phyloP scores from a whole-genome alignment of 257 asterid species.

The Hygrophila difformis region DNA sequence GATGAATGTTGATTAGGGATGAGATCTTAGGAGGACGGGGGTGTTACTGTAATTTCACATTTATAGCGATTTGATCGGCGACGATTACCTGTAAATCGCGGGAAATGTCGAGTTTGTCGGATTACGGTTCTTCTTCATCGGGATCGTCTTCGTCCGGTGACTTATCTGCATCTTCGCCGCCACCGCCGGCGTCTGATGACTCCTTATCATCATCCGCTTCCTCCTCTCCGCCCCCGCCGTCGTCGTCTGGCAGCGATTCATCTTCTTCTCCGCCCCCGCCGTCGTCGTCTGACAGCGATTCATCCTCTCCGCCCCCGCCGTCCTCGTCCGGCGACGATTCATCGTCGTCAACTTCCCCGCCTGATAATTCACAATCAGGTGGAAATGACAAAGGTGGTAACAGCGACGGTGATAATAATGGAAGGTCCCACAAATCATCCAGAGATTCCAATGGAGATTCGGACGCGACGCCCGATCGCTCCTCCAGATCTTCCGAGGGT shows the following conservation, averaged over 20 bases:
- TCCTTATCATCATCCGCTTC: slow-evolving; percentile 12
- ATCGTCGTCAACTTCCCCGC: no score
- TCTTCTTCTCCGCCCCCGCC: slow-evolving; percentile 6
- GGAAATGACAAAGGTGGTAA: no score
- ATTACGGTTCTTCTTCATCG: slow-evolving; percentile 9
- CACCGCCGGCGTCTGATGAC: slow-evolving; percentile 1
- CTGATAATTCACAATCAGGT: no score
- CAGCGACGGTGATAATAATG: no score
- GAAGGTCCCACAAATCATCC: slow-evolving; percentile 6
- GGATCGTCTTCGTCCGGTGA: slow-evolving; percentile 3
- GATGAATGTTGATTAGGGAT: slow-evolving; percentile 1
- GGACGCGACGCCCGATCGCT: slow-evolving; percentile 10
- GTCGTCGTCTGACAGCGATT: background rate
- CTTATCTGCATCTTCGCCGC: slow-evolving; percentile 10
- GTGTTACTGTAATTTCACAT: background rate
- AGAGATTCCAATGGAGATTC: no score
- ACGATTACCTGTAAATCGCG: background rate
- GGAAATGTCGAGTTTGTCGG: slow-evolving; percentile 8
- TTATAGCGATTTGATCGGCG: no score
- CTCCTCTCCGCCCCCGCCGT: slow-evolving; percentile 11
- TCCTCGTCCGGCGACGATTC: background rate
- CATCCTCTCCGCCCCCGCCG: slow-evolving; percentile 12
- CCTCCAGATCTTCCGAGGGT: slow-evolving; percentile 7
- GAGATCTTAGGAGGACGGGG: slow-evolving; percentile 5
- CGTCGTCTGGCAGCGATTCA: background rate